Conservation (phyloP, 1,284 basidiomycete species). For the Sparassis latifolia region DNA sequence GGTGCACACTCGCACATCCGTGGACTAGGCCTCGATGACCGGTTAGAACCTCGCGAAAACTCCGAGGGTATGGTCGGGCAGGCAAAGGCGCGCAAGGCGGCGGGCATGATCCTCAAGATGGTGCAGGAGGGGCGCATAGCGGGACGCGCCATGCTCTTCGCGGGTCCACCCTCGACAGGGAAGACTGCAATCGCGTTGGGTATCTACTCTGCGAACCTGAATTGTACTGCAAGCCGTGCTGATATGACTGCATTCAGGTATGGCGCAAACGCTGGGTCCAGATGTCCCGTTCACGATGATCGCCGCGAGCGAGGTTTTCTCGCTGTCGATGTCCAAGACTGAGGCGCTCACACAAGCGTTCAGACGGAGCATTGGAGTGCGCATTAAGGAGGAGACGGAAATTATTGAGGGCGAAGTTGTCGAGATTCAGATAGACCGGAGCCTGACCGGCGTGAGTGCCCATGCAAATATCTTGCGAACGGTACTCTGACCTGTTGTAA, state of each 20-base stretch:
- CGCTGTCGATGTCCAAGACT: conserved; percentile 96
- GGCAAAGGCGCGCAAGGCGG: conserved; percentile 90
- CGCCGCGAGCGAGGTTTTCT: conserved; percentile 96
- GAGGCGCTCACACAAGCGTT: conserved; percentile 97
- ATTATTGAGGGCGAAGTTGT: conserved; percentile 98
- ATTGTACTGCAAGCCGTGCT: not conserved
- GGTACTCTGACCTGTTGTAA: not conserved
- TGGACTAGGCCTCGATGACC: conserved; percentile 88
- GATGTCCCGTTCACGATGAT: conserved; percentile 98
- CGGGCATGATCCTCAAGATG: conserved; percentile 97
- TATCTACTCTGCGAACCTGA: conserved; percentile 28
- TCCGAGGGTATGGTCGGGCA: conserved; percentile 98
- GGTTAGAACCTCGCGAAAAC: conserved; percentile 82
- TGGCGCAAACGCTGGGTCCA: conserved; percentile 91
- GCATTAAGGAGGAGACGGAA: conserved; percentile 97
- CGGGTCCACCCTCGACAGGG: conserved; percentile 92
- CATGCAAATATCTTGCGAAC: not conserved
- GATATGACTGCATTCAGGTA: conserved; percentile 47
- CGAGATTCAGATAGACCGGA: conserved; percentile 97
- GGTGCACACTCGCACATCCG: conserved; percentile 98
- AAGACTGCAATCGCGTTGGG: conserved; percentile 98
- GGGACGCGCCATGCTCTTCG: conserved; percentile 92
- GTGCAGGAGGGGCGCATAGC: conserved; percentile 94
- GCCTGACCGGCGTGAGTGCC: conserved; percentile 85
- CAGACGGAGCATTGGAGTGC: conserved; percentile 90